Evolutionary conservation across 345 rosid species (phyloP).

Genomic region (Cardamine resedifolia): DNA sequence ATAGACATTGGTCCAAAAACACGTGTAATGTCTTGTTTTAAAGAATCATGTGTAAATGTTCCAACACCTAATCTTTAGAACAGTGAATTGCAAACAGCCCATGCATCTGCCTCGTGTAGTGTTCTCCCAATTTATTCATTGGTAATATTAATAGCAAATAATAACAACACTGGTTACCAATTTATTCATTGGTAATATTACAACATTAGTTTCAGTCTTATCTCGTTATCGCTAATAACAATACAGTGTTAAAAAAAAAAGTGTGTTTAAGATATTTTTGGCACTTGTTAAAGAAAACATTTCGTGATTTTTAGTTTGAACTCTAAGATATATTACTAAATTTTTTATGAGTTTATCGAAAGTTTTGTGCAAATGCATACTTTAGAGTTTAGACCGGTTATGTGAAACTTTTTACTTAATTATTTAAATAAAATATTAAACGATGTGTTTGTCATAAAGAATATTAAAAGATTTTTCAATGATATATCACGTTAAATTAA

Average conservation of each 20-base stretch:
- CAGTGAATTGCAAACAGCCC: conserved; percentile 16
- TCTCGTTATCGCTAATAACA: background rate
- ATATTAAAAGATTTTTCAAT: background rate
- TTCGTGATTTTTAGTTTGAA: background rate
- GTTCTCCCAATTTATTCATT: conserved; percentile 3
- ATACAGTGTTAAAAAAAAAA: background rate
- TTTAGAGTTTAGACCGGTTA: background rate
- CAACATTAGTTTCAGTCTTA: background rate
- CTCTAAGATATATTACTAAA: background rate
- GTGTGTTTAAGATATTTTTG: background rate
- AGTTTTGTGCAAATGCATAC: background rate
- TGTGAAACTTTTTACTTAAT: background rate
- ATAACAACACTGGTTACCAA: background rate
- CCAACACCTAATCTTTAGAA: conserved; percentile 27
- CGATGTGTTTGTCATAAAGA: background rate
- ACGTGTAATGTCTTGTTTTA: conserved; percentile 30
- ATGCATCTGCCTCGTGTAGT: conserved; percentile 32
- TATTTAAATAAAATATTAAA: background rate
- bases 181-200: background rate
- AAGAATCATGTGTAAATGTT: conserved; percentile 33
- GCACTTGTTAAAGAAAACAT: background rate
- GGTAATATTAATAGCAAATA: background rate
- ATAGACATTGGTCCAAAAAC: conserved; percentile 27
- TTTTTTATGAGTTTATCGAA: background rate
- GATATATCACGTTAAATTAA: background rate